Percentiles rank a stretch among this genome's conserved stretches.
Conservation (phyloP, 2,329 filamentous ascomycete species). For the Paecilomyces sp. region DNA sequence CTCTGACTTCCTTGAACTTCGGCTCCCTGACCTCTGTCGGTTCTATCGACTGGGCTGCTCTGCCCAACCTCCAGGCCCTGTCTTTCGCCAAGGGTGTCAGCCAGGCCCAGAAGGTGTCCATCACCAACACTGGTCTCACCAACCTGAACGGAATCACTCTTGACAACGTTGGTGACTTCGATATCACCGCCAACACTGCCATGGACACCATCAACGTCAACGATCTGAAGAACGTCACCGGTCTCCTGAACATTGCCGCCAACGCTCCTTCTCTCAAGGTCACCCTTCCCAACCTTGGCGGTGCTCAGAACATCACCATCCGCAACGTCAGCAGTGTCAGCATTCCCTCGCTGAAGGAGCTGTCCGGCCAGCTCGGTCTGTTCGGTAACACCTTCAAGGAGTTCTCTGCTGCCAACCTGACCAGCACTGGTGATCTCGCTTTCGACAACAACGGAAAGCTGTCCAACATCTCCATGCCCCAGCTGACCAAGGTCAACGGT, state of each 20-base stretch:
- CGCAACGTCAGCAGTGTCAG: conserved; percentile 69
- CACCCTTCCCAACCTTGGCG: conserved; percentile 69
- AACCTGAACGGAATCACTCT: conserved; percentile 77
- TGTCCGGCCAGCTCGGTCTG: conserved; percentile 77
- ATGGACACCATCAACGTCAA: conserved; percentile 66
- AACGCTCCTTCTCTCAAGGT: conserved; percentile 70
- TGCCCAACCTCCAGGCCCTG: conserved; percentile 57
- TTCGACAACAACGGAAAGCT: conserved; percentile 52
- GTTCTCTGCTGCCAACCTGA: conserved; percentile 41
- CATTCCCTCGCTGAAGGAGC: conserved; percentile 62
- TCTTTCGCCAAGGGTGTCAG: conserved; percentile 59
- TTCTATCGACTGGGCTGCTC: conserved; percentile 63
- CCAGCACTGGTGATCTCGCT: conserved; percentile 44
- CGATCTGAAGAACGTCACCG: conserved; percentile 68
- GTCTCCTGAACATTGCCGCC: conserved; percentile 64
- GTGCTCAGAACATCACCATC: conserved; percentile 74
- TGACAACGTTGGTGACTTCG: conserved; percentile 60
- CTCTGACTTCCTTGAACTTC: conserved; percentile 63
- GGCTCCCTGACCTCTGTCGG: conserved; percentile 57
- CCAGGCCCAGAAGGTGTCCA: conserved; percentile 57
- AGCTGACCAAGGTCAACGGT: conserved; percentile 62
- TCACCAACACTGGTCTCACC: conserved; percentile 79
- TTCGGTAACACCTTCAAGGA: conserved; percentile 59
- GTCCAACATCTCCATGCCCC: conserved; percentile 68
- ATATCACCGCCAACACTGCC: conserved; percentile 86